These are phyloP conservation scores for Cercophora newfieldiana DNA, from an alignment of 495 filamentous ascomycete species.

Conservation along the genomic window DNA sequence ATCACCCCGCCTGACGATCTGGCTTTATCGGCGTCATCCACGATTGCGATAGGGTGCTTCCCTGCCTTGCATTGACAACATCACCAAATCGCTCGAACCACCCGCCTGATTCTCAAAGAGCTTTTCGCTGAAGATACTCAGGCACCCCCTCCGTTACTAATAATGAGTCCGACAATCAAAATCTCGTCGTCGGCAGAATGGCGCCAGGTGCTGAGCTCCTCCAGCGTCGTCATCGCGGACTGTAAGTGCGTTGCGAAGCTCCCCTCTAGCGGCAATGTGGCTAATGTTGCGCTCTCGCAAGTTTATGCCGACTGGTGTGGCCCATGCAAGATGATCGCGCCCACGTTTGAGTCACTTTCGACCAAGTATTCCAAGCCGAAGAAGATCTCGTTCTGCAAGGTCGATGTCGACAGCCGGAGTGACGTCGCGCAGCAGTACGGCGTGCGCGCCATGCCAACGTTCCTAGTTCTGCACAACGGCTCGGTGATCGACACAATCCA, in stretches of 20 bases:
- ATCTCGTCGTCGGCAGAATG: slow-evolving; percentile 47
- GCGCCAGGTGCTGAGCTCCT: slow-evolving; percentile 42
- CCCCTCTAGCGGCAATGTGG: background rate
- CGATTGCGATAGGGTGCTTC: background rate
- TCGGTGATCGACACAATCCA: slow-evolving; percentile 68
- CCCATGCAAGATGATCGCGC: slow-evolving; percentile 69
- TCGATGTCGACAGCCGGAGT: slow-evolving; percentile 59
- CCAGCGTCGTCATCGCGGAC: slow-evolving; percentile 47
- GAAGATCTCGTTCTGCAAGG: slow-evolving; percentile 61
- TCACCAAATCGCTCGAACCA: background rate
- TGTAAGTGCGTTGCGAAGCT: slow-evolving; percentile 38
- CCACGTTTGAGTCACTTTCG: slow-evolving; percentile 61
- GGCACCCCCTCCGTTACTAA: background rate
- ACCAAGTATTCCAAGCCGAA: slow-evolving; percentile 52
- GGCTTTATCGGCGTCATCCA: slow-evolving; percentile 15
- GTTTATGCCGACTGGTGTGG: slow-evolving; percentile 72
- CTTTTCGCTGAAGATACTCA: background rate
- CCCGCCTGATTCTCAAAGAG: background rate
- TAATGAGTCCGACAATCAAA: slow-evolving; percentile 35
- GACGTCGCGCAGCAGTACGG: slow-evolving; percentile 56
- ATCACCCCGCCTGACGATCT: background rate
- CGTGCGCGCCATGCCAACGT: slow-evolving; percentile 75
- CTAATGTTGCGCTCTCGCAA: slow-evolving; percentile 22
- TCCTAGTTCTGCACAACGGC: slow-evolving; percentile 81
- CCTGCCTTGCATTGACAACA: background rate